phyloP scores from a whole-genome alignment of 495 filamentous ascomycete species.

The Penicillium bialowiezense region DNA sequence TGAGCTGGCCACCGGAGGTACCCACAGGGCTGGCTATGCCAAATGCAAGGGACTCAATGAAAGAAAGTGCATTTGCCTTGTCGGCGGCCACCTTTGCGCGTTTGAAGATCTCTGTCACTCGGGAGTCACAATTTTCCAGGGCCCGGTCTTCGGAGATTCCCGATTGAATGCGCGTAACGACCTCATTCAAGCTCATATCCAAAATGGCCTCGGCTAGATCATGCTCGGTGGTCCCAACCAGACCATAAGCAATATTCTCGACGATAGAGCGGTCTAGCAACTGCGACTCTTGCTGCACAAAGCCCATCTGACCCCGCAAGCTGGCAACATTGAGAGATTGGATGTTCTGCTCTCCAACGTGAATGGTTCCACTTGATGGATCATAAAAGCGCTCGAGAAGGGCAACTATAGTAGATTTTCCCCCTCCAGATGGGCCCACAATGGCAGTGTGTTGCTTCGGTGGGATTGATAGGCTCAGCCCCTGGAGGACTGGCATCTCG shows the following conservation, averaged over 20 bases:
- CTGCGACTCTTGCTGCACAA: constrained; percentile 64
- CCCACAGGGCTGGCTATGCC: constrained; percentile 51
- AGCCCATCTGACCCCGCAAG: constrained; percentile 51
- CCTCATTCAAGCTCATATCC: too few relatives aligned
- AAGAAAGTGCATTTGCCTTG: constrained; percentile 36
- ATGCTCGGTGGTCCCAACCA: too few relatives aligned
- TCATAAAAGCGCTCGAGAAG: constrained; percentile 51
- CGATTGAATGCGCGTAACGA: too few relatives aligned
- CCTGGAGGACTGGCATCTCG: constrained; percentile 32
- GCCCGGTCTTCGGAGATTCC: too few relatives aligned
- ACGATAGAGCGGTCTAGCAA: constrained; percentile 61
- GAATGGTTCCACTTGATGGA: constrained; percentile 35
- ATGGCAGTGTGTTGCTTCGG: constrained; percentile 58
- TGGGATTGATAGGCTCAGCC: constrained; percentile 20
- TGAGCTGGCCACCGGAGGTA: constrained; percentile 51
- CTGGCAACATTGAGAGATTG: constrained; percentile 51
- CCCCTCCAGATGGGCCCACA: constrained; percentile 63
- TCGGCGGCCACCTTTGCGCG: constrained; percentile 22
- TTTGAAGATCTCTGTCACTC: constrained; percentile 34
- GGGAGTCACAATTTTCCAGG: too few relatives aligned
- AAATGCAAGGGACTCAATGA: constrained; percentile 45
- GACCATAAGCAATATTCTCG: constrained; percentile 54
- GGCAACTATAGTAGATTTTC: constrained; percentile 62
- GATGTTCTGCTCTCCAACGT: constrained; percentile 52
- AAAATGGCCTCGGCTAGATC: too few relatives aligned